Evolutionary conservation across 768 basidiomycete genomes (phyloP).

Genomic region (Tricholoma saponaceum): DNA sequence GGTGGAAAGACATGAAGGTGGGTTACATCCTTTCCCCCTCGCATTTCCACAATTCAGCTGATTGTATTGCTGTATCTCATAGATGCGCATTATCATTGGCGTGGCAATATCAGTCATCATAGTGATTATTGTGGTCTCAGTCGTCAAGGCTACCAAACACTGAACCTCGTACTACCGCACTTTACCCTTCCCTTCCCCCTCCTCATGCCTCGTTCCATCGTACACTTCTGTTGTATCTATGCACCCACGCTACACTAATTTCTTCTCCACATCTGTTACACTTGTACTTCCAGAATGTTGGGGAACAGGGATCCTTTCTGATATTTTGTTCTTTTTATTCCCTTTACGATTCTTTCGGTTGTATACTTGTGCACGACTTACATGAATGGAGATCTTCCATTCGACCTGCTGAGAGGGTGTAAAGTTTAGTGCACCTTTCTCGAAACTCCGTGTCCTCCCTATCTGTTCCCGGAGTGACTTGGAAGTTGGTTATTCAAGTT

Average conservation of each 20-base stretch:
- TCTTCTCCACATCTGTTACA: background rate
- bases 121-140: conserved; percentile 92
- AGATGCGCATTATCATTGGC: conserved; percentile 98
- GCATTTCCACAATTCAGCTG: background rate
- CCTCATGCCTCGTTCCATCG: conserved; percentile 7
- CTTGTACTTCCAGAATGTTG: background rate
- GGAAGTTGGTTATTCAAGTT: too few relatives aligned
- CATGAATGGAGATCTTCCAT: background rate
- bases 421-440: too few relatives aligned
- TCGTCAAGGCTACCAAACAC: conserved; percentile 79
- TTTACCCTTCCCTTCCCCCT: conserved; percentile 14
- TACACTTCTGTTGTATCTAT: conserved; percentile 40
- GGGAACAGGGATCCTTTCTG: conserved; percentile 1
- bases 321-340: background rate
- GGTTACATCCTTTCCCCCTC: conserved; percentile 14
- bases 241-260: conserved; percentile 13
- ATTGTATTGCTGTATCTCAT: conserved; percentile 8
- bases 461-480: too few relatives aligned
- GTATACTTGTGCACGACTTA: background rate
- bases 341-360: background rate
- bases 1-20: conserved; percentile 99
- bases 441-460: too few relatives aligned
- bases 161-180: conserved; percentile 18
- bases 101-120: conserved; percentile 86
- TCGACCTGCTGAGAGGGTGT: too few relatives aligned